Evolutionary conservation across 345 rosid species (phyloP).

Genomic region (Eucalyptus sp.): DNA sequence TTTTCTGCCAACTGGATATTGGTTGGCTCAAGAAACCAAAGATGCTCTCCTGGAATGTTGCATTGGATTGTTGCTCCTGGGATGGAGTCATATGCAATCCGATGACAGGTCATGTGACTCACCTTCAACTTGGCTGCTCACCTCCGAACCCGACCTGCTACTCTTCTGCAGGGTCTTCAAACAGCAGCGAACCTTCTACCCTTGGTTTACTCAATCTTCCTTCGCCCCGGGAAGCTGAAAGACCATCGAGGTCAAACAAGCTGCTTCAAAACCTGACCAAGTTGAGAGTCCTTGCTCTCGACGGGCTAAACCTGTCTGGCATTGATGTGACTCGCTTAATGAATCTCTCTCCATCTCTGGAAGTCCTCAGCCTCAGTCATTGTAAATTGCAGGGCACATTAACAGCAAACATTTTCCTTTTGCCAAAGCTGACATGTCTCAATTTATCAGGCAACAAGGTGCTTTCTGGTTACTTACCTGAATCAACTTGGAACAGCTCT

Average conservation of each 20-base stretch:
- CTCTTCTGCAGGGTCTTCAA: background rate
- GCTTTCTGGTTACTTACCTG: background rate
- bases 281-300: background rate
- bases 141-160: background rate
- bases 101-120: background rate
- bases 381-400: background rate
- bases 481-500: background rate
- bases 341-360: background rate
- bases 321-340: background rate
- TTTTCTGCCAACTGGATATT: background rate
- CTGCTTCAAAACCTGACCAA: background rate
- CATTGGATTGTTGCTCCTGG: background rate
- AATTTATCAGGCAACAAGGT: background rate
- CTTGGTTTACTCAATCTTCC: background rate
- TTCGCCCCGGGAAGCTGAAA: background rate
- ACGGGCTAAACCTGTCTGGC: background rate
- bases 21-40: background rate
- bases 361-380: background rate
- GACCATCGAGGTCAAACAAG: background rate
- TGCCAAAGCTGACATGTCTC: background rate
- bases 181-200: background rate
- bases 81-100: conserved; percentile 2
- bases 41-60: background rate
- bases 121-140: background rate
- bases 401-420: background rate